Percentiles rank a stretch among this genome's conserved stretches.
Evolutionary conservation across 352 stramenopile species (phyloP).

Genomic region (Pythium dissotocum): DNA sequence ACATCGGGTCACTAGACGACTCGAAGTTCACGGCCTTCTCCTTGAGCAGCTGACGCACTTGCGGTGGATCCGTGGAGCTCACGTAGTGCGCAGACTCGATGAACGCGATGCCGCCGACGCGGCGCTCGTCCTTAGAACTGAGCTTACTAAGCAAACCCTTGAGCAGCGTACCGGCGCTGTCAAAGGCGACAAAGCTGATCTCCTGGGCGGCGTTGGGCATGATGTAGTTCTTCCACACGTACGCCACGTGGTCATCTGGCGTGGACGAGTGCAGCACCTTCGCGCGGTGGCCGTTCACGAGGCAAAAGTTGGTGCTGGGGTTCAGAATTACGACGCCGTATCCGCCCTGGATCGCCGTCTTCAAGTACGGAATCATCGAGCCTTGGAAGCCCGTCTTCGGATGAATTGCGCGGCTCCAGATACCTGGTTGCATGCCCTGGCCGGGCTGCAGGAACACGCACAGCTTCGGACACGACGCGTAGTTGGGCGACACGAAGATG

Average conservation of each 20-base stretch:
- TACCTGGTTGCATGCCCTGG: slow-evolving; percentile 61
- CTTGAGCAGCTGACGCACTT: slow-evolving; percentile 56
- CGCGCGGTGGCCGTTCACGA: slow-evolving; percentile 77
- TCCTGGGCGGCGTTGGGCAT: slow-evolving; percentile 76
- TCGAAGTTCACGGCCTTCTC: slow-evolving; percentile 86
- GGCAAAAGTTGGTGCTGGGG: slow-evolving; percentile 77
- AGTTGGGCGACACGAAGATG: slow-evolving; percentile 86
- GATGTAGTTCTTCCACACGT: slow-evolving; percentile 90
- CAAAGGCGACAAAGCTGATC: slow-evolving; percentile 85
- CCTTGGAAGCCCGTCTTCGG: slow-evolving; percentile 81
- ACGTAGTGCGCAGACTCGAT: slow-evolving; percentile 82
- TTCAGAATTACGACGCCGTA: slow-evolving; percentile 85
- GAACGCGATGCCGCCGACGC: slow-evolving; percentile 80
- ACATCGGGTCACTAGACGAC: slow-evolving; percentile 79
- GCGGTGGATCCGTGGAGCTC: slow-evolving; percentile 52
- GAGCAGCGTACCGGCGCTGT: slow-evolving; percentile 65
- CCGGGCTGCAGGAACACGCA: slow-evolving; percentile 83
- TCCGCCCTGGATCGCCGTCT: slow-evolving; percentile 82
- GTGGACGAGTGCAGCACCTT: slow-evolving; percentile 82
- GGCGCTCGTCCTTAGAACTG: slow-evolving; percentile 51
- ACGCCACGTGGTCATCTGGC: slow-evolving; percentile 74
- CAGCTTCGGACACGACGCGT: slow-evolving; percentile 74
- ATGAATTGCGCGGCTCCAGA: slow-evolving; percentile 75
- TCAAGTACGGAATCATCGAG: slow-evolving; percentile 88
- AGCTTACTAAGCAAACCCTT: slow-evolving; percentile 72